Evolutionary conservation across 192 early-diverging fungal species (phyloP), one percentile per base, ranked within the genome.

Genomic region (Backusella parvicylindrica): DNA sequence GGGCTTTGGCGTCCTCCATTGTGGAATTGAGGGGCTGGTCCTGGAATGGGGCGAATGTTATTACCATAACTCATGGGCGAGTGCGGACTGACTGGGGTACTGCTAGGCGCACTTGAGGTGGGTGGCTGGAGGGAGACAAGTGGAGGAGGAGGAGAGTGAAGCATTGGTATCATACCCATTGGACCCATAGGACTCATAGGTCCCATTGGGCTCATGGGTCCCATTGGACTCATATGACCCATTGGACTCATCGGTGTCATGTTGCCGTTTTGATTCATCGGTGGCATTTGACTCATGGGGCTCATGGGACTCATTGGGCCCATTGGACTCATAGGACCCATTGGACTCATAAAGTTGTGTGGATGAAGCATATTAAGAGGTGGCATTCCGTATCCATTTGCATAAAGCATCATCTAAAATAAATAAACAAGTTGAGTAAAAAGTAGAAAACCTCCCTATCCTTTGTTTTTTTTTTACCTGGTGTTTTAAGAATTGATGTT

Each of bases 401-500:
- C 71, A 68, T 78, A 78, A 23, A 78, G 38, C 77, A 78, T 78
- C 43, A 78, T 78, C 71, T 76, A 76, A 26, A 60, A 15, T 60
- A 60, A 60, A 26, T 26, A 60, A 60, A 60, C 21, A 13, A 60
- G n/a, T n/a, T n/a, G n/a, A n/a, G n/a, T n/a, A n/a, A n/a, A n/a
- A n/a, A n/a, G n/a, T n/a, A n/a, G n/a, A n/a, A n/a, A n/a, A n/a
- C n/a, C n/a, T n/a, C n/a, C n/a, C n/a, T n/a, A n/a, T n/a, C n/a
- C n/a, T n/a, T n/a, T n/a, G n/a, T n/a, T n/a, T n/a, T 1, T 12
- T 32, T 2, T 23, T 73, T 75, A 79, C 78, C 69, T 83, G 81
- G 18, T 83, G 81, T 31, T 76, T 72, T 67, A 79, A 64, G 16
- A 66, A 73, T 21, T 77, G 74, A 30, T 83, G 77, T 53, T 83